Percentiles rank a stretch among this genome's conserved stretches.
phyloP scores from a whole-genome alignment of 768 basidiomycete species.

The Suillus subalutaceus region DNA sequence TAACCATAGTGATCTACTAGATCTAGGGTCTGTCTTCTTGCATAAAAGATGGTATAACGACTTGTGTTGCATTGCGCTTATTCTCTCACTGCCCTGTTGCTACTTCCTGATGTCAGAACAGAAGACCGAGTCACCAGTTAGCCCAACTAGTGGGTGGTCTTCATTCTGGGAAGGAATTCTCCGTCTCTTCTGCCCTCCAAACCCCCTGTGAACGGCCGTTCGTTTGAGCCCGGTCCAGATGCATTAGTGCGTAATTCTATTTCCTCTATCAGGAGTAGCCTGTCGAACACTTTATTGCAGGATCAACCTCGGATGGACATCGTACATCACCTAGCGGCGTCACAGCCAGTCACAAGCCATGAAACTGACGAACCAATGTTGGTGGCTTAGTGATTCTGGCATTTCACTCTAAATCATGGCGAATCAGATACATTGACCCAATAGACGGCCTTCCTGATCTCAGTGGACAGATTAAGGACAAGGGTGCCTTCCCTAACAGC shows the following conservation, averaged over 20 bases:
- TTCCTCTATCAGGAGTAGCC: not conserved
- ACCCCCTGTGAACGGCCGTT: not conserved
- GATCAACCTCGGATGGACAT: conserved; percentile 1
- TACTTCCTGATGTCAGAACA: not conserved
- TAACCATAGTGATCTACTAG: not conserved
- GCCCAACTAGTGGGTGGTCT: not conserved
- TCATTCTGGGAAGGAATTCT: not conserved
- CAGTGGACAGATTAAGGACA: conserved; percentile 18
- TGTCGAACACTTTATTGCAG: not conserved
- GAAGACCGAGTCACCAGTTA: not conserved
- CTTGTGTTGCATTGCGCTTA: not conserved
- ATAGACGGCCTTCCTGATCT: conserved; percentile 8
- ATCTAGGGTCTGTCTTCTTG: not conserved
- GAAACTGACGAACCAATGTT: conserved; percentile 1
- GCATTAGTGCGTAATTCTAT: not conserved
- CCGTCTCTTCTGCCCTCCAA: not conserved
- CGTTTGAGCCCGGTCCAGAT: not conserved
- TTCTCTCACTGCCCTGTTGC: not conserved
- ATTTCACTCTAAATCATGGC: not conserved
- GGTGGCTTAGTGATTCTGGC: not conserved
- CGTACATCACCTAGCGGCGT: not conserved
- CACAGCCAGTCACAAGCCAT: not conserved
- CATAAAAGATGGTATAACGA: not conserved
- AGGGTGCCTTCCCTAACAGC: conserved; percentile 35
- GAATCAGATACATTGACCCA: not conserved